phyloP scores from a whole-genome alignment of 2,329 filamentous ascomycete genomes.

The Calonectria naviculata region DNA sequence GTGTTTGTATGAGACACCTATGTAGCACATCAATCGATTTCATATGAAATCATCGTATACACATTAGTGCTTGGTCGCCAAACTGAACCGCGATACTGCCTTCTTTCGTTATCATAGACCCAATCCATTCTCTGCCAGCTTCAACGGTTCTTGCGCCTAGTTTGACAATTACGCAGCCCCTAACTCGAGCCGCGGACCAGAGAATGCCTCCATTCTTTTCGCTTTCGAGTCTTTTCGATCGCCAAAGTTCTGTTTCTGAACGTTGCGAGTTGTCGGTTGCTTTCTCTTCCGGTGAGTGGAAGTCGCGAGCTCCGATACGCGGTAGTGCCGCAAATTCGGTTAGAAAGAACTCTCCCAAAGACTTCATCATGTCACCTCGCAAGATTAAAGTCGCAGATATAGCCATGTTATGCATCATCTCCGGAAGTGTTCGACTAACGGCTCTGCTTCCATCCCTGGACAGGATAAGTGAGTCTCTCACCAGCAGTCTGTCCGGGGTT shows the following conservation, averaged over 20 bases:
- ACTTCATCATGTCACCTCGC: conserved; percentile 75
- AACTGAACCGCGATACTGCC: conserved; percentile 78
- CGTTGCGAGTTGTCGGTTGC: conserved; percentile 47
- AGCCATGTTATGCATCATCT: conserved; percentile 79
- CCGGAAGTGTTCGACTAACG: conserved; percentile 55
- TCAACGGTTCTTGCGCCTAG: conserved; percentile 88
- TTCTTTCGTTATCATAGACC: conserved; percentile 78
- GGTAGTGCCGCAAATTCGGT: conserved; percentile 82
- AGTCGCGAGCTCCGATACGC: conserved; percentile 85
- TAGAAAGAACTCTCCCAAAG: conserved; percentile 79
- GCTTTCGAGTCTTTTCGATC: conserved; percentile 63
- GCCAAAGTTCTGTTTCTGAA: conserved; percentile 63
- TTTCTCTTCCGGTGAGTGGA: conserved; percentile 66
- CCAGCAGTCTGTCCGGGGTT: conserved; percentile 69
- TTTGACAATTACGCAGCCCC: conserved; percentile 90
- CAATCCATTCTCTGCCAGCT: conserved; percentile 83
- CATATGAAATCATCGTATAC: conserved; percentile 63
- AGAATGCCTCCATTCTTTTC: conserved; percentile 73
- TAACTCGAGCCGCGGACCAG: conserved; percentile 85
- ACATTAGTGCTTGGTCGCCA: conserved; percentile 84
- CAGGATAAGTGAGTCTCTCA: conserved; percentile 88
- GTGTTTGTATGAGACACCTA: neutral
- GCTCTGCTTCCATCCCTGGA: conserved; percentile 62
- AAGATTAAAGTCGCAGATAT: conserved; percentile 89
- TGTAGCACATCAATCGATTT: neutral